Evolutionary conservation across 2,329 filamentous ascomycete genomes (phyloP).

Genomic region (Ascosphaera aggregata): DNA sequence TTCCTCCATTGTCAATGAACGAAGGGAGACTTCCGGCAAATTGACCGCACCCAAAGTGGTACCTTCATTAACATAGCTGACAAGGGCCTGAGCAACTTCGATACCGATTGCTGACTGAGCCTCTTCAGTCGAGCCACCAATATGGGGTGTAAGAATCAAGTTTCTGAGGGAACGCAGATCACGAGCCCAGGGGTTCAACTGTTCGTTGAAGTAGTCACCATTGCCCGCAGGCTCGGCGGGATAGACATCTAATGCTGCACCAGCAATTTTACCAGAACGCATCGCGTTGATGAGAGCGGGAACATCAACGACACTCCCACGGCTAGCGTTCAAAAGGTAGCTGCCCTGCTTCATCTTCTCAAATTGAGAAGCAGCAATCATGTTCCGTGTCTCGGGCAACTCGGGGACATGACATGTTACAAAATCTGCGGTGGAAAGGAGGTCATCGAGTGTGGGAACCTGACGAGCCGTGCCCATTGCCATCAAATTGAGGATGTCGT

Average conservation of each 20-base stretch:
- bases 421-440: constrained; percentile 68
- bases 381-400: constrained; percentile 71
- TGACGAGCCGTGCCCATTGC: constrained; percentile 71
- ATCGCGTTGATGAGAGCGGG: constrained; percentile 73
- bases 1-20: constrained; percentile 76
- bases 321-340: constrained; percentile 92
- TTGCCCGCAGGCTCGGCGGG: constrained; percentile 85
- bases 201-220: constrained; percentile 77
- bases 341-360: constrained; percentile 77
- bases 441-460: constrained; percentile 49
- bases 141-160: constrained; percentile 87
- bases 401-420: constrained; percentile 90
- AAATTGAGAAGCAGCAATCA: constrained; percentile 64
- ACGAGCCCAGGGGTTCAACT: constrained; percentile 62
- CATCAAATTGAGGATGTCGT: constrained; percentile 88
- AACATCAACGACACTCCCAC: constrained; percentile 85
- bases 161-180: constrained; percentile 73
- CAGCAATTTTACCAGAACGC: constrained; percentile 66
- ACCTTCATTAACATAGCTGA: constrained; percentile 90
- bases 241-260: constrained; percentile 91
- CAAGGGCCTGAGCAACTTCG: constrained; percentile 71
- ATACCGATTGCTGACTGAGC: constrained; percentile 89
- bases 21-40: constrained; percentile 79
- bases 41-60: constrained; percentile 83
- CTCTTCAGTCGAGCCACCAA: constrained; percentile 93